phyloP scores from a whole-genome alignment of 73 alveolate genomes.

The Blepharisma stoltei region DNA sequence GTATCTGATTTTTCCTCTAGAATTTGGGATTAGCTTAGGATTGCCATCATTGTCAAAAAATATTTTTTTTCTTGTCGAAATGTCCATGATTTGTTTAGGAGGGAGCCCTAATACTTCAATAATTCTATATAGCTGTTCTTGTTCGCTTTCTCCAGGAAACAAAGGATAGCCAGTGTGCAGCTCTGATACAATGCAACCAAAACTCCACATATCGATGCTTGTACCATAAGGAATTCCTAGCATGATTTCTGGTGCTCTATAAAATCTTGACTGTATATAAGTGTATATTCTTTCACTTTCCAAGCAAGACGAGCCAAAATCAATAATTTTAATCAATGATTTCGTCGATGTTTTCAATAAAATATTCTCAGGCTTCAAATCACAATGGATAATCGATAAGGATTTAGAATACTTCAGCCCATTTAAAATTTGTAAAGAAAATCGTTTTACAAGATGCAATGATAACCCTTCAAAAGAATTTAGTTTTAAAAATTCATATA shows the following conservation, averaged over 20 bases:
- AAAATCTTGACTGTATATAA: constrained; percentile 52
- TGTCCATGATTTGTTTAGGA: constrained; percentile 15
- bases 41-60: constrained; percentile 35
- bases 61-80: constrained; percentile 31
- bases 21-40: constrained; percentile 31
- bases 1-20: constrained; percentile 38
- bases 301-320: constrained; percentile 69
- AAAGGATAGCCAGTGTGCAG: constrained; percentile 67
- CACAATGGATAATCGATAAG: constrained; percentile 81
- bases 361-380: constrained; percentile 91
- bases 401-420: constrained; percentile 61
- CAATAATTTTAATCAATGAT: constrained; percentile 76
- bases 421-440: constrained; percentile 76
- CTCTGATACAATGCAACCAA: constrained; percentile 80
- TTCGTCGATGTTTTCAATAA: constrained; percentile 57
- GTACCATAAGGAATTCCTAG: constrained; percentile 79
- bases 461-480: constrained; percentile 74
- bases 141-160: constrained; percentile 74
- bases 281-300: constrained; percentile 34
- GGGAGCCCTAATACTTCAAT: constrained; percentile 76
- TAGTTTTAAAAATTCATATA: constrained; percentile 72
- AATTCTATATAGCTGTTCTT: constrained; percentile 53
- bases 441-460: constrained; percentile 66
- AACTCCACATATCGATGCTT: constrained; percentile 86
- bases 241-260: constrained; percentile 89